phyloP scores from a whole-genome alignment of 768 basidiomycete species.

The Tricholoma sp. region DNA sequence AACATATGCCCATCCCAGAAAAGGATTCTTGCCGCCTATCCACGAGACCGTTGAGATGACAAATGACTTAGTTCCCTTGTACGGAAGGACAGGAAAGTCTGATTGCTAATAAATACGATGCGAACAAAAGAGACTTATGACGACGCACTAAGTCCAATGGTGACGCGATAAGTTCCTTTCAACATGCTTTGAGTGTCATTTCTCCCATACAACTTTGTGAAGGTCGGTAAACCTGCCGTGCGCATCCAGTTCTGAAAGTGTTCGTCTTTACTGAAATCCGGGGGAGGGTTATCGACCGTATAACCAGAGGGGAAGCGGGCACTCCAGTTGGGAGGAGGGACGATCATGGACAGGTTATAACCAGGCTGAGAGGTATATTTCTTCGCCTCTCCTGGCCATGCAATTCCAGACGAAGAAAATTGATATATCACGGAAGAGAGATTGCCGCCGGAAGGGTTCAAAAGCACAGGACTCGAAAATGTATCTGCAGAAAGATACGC shows the following conservation, averaged over 20 bases:
- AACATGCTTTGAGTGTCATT: constrained; percentile 75
- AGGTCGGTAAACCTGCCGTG: constrained; percentile 94
- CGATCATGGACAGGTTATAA: constrained; percentile 53
- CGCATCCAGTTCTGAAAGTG: constrained; percentile 99
- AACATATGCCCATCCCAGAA: constrained; percentile 98
- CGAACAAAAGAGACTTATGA: constrained; percentile 3
- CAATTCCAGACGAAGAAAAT: constrained; percentile 77
- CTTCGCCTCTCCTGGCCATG: constrained; percentile 93
- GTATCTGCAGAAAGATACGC: constrained; percentile 53
- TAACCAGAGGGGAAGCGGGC: constrained; percentile 72
- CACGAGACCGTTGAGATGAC: constrained; percentile 97
- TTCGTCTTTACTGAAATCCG: constrained; percentile 72
- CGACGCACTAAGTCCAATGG: constrained; percentile 75
- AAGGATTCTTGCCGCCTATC: constrained; percentile 98
- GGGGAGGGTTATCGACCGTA: constrained; percentile 55
- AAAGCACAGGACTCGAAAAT: constrained; percentile 56
- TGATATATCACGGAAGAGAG: constrained; percentile 48
- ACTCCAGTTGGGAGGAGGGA: constrained; percentile 93
- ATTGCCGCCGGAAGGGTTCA: constrained; percentile 48
- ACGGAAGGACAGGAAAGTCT: constrained; percentile 93
- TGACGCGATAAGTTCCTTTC: constrained; percentile 72
- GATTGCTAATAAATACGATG: constrained; percentile 8
- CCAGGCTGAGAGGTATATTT: constrained; percentile 75
- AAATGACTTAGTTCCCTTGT: constrained; percentile 92
- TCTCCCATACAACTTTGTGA: constrained; percentile 90